Base-by-base conservation (phyloP, 805 yeast genomes). In the Myxozyma lipomycoides region DNA sequence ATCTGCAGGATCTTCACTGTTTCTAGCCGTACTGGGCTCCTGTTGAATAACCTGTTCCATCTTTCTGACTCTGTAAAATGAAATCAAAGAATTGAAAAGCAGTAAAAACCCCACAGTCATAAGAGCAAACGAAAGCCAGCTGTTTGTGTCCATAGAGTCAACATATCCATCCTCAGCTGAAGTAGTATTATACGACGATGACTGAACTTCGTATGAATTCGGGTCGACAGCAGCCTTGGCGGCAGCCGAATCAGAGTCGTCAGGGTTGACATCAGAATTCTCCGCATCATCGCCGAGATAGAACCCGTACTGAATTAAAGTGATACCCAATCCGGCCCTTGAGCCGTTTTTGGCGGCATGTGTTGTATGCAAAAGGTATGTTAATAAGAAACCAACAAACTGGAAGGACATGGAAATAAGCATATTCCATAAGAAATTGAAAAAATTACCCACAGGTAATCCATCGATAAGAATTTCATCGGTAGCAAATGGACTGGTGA, bases 271-370 rank as follows among this genome's bases (percentile, higher is more conserved):
- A 17, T 49, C 46, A 18, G 35, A 17, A 21, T 18, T 45, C 5
- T 41, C 40, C 18, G 39, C 40, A 9, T 50, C 52, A 17, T 10
- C 34, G 30, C 43, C 23, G 70, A 79, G 73, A 28, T 75, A 70
- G 56, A 75, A 77, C 2, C 86, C 95, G 58, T 82, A 81, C 48
- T 83, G 79, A 46, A 91, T 73, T 56, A 93, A 77, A 0, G 96
- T 88, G 53, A 86, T 64, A 1, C 98, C 98, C 50, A 93, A 70
- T 0, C 98, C 98, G 18, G 91, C 85, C 55, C 95, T 74, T 1
- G 97, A 84, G 2, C 98, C 98, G 63, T 90, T 90, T 65, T 87
- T 88, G 3, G 97, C 95, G 3, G 98, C 97, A 66, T 93, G 98
- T 2, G 97, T 86, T 0, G 98, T 91, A 68, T 93, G 98, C 48